Conservation (phyloP, 768 basidiomycete species). For the Amanita subjunquillea region DNA sequence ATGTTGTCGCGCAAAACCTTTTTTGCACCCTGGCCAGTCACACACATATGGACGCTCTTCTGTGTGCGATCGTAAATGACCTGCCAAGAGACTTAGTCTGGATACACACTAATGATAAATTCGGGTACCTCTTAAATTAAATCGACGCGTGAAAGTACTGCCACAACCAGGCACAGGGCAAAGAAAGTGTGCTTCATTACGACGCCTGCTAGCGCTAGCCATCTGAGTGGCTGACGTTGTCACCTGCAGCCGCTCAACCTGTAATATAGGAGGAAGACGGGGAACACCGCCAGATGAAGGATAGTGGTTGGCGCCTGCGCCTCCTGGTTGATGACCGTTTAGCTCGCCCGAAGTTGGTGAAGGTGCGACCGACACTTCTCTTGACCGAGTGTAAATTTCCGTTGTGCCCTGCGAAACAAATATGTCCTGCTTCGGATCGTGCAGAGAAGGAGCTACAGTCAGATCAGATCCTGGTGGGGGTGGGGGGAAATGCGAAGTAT, state of each 20-base stretch:
- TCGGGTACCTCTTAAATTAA: constrained; percentile 68
- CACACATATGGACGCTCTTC: constrained; percentile 93
- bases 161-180: constrained; percentile 95
- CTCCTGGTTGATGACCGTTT: constrained; percentile 16
- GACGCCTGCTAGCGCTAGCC: constrained; percentile 79
- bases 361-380: constrained; percentile 22
- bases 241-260: constrained; percentile 91
- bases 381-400: constrained; percentile 42
- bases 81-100: constrained; percentile 24
- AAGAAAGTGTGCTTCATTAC: constrained; percentile 86
- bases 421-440: constrained; percentile 29
- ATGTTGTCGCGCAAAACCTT: constrained; percentile 91
- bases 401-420: constrained; percentile 44
- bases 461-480: constrained; percentile 14
- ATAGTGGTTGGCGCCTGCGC: constrained; percentile 46
- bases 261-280: constrained; percentile 71
- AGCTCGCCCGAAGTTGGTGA: constrained; percentile 23
- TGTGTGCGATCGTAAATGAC: constrained; percentile 90
- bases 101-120: neutral
- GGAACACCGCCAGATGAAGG: constrained; percentile 41
- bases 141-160: constrained; percentile 92
- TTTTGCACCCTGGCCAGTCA: constrained; percentile 89
- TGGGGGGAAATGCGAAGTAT: constrained; percentile 25
- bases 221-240: constrained; percentile 91
- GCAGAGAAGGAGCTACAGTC: constrained; percentile 15